phyloP scores from a whole-genome alignment of 192 early-diverging fungal genomes.

The Umbelopsis ramanniana region DNA sequence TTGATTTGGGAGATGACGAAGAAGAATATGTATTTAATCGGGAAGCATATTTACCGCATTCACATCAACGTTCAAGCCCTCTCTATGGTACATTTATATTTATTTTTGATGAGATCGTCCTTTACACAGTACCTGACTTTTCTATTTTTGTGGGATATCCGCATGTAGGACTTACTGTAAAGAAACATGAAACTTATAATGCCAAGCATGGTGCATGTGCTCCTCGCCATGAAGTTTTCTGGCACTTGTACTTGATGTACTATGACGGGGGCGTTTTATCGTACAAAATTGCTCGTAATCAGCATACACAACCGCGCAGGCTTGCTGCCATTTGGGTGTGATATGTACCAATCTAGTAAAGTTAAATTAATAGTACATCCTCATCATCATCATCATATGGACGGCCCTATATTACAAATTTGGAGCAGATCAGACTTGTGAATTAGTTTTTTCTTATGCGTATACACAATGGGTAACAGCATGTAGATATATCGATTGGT shows the following conservation, averaged over 20 bases:
- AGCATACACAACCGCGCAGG: conserved; percentile 3
- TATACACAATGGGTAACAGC: too few species aligned
- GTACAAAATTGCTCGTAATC: conserved; percentile 29
- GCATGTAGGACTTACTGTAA: conserved; percentile 28
- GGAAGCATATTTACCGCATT: conserved; percentile 31
- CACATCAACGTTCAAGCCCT: conserved; percentile 16
- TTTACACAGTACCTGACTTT: background rate
- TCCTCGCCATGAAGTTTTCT: conserved; percentile 8
- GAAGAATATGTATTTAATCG: conserved; percentile 34
- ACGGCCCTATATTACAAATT: background rate
- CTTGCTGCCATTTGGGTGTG: conserved; percentile 8
- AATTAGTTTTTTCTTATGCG: too few species aligned
- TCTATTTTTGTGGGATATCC: too few species aligned
- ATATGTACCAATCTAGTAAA: background rate
- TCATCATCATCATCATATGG: too few species aligned
- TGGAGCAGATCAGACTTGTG: background rate
- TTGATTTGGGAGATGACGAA: conserved; percentile 24
- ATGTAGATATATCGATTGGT: too few species aligned
- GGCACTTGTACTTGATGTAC: conserved; percentile 31
- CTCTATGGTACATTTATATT: conserved; percentile 33
- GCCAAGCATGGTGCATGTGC: conserved; percentile 8
- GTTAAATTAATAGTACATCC: background rate
- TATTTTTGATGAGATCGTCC: background rate
- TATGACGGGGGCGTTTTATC: conserved; percentile 25
- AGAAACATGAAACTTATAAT: conserved; percentile 15